phyloP scores from a whole-genome alignment of 1,284 basidiomycete species.

The Sanghuangporus sanghuang region DNA sequence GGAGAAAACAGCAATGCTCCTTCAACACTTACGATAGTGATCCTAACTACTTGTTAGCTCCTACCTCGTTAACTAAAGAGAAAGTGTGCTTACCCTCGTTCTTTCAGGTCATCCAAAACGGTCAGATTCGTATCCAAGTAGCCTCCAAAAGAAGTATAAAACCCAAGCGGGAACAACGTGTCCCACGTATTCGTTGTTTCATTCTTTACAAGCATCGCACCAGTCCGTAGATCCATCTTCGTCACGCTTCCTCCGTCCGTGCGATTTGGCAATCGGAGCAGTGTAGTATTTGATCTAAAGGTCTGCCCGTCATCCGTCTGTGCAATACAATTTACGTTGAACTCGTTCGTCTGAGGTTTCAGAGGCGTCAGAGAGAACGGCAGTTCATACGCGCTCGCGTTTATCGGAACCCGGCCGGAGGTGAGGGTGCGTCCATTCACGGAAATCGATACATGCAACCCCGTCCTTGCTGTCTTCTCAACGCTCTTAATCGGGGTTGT shows the following conservation, averaged over 20 bases:
- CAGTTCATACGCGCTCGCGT: slow-evolving; percentile 44
- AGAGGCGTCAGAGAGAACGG: slow-evolving; percentile 45
- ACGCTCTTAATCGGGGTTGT: slow-evolving; percentile 41
- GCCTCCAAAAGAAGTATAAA: slow-evolving; percentile 60
- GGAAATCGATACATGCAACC: slow-evolving; percentile 36
- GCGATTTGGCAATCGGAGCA: slow-evolving; percentile 59
- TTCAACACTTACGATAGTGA: slow-evolving; percentile 26
- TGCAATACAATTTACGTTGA: slow-evolving; percentile 50
- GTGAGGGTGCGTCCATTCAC: slow-evolving; percentile 37
- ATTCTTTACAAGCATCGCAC: slow-evolving; percentile 54
- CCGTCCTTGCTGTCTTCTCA: slow-evolving; percentile 18
- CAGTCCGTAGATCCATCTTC: slow-evolving; percentile 60
- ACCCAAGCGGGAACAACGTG: slow-evolving; percentile 66
- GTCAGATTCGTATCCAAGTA: slow-evolving; percentile 56
- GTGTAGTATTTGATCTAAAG: slow-evolving; percentile 39
- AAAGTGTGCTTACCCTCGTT: slow-evolving; percentile 49
- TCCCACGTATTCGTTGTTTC: slow-evolving; percentile 47
- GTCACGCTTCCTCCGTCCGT: slow-evolving; percentile 32
- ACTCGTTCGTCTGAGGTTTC: slow-evolving; percentile 39
- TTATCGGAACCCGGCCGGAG: slow-evolving; percentile 43
- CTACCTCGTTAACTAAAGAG: not conserved
- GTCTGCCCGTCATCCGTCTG: slow-evolving; percentile 30
- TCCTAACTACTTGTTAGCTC: slow-evolving; percentile 20
- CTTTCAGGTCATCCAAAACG: slow-evolving; percentile 49
- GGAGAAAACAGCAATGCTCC: slow-evolving; percentile 9